Percentiles rank a stretch among this genome's conserved stretches.
Evolutionary conservation across 805 yeast genomes (phyloP).

Genomic region (Saccharomyces kudriavzevii): DNA sequence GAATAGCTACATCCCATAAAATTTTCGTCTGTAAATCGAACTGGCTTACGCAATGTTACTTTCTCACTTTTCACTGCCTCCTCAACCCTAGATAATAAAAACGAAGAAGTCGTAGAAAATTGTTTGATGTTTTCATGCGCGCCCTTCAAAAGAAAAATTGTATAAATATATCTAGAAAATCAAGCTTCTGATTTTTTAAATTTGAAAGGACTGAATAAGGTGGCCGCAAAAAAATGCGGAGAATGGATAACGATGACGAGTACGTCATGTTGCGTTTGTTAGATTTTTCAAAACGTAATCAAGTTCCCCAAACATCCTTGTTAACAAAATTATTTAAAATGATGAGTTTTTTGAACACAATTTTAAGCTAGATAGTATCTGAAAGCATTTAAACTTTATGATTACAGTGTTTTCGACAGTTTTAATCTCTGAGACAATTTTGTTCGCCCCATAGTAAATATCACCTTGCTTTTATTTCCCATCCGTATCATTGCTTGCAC

Average conservation of each 20-base stretch:
- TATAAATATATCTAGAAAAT: not conserved
- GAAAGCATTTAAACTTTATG: constrained; percentile 23
- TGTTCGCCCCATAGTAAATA: not conserved
- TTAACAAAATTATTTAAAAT: constrained; percentile 7
- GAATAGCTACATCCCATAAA: not conserved
- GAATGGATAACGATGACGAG: not conserved
- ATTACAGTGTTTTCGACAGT: constrained; percentile 24
- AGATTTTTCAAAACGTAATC: not conserved
- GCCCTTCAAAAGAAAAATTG: not conserved
- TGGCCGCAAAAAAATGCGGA: not conserved
- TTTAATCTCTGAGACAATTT: constrained; percentile 9
- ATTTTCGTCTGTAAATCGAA: not conserved
- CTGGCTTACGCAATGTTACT: not conserved
- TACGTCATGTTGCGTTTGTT: not conserved
- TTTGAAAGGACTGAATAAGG: not conserved
- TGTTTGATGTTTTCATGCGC: not conserved
- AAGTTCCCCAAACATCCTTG: not conserved
- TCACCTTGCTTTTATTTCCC: not conserved
- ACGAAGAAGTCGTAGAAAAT: not conserved
- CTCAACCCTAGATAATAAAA: not conserved
- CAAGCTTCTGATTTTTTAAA: not conserved
- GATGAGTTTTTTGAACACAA: constrained; percentile 28
- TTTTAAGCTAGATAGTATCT: constrained; percentile 32
- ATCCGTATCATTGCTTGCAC: not conserved
- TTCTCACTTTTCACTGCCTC: not conserved